A percentile compares a stretch with the other conserved stretches of the same genome.
These are phyloP conservation scores for Paraleonurus japonicus DNA, from an alignment of 257 asterid species.

Conservation along the genomic window DNA sequence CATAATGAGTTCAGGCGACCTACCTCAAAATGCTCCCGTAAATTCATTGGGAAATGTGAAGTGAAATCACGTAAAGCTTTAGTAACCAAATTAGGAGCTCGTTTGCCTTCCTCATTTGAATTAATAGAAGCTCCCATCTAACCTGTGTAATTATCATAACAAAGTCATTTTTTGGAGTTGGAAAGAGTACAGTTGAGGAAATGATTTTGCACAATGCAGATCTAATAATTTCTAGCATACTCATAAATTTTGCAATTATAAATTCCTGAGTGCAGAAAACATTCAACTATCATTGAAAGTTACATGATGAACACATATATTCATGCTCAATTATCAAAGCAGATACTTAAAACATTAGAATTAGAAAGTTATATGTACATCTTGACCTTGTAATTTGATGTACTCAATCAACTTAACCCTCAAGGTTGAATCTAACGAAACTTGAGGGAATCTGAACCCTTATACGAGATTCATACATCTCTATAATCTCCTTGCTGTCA, in stretches of 20 bases:
- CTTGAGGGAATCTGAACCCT: neutral
- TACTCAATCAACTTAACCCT: neutral
- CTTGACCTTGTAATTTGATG: neutral
- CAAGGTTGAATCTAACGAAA: neutral
- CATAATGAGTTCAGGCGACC: neutral
- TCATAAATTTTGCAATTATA: neutral
- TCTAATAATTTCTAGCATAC: neutral
- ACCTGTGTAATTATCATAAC: constrained; percentile 13
- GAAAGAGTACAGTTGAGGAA: neutral
- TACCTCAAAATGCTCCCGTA: constrained; percentile 34
- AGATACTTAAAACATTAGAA: neutral
- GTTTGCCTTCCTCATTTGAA: constrained; percentile 16
- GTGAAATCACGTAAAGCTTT: constrained; percentile 26
- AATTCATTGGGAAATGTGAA: constrained; percentile 32
- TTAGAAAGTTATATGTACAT: neutral
- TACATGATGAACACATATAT: neutral
- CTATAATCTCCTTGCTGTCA: neutral
- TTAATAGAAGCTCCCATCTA: constrained; percentile 25
- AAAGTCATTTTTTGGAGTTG: neutral
- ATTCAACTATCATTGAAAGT: neutral
- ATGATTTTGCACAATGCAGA: neutral
- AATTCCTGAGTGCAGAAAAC: neutral
- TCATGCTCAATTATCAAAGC: neutral
- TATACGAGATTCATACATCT: neutral
- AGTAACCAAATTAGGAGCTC: constrained; percentile 26